These are phyloP conservation scores for Paramyrothecium roridum DNA, from an alignment of 2,329 filamentous ascomycete species.

Conservation along the genomic window DNA sequence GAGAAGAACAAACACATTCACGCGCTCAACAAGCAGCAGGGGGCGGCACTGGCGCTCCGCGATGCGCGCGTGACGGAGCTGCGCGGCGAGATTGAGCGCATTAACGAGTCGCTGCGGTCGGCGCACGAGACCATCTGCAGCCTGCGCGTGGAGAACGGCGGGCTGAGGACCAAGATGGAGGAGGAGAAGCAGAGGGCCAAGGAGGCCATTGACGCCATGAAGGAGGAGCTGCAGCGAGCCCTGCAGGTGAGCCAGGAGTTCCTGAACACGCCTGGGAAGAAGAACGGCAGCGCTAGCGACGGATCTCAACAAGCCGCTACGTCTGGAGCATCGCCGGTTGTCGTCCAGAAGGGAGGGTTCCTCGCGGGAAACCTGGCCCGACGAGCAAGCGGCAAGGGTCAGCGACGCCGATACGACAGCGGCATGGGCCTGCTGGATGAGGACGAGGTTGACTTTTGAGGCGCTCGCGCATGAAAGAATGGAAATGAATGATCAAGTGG, in stretches of 20 bases:
- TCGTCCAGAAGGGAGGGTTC: slow-evolving; percentile 13
- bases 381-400: slow-evolving; percentile 31
- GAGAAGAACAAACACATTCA: slow-evolving; percentile 26
- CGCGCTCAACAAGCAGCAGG: slow-evolving; percentile 37
- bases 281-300: neutral
- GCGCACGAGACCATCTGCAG: slow-evolving; percentile 44
- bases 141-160: slow-evolving; percentile 44
- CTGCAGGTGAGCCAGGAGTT: slow-evolving; percentile 44
- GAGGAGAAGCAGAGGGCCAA: slow-evolving; percentile 37
- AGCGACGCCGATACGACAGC: slow-evolving; percentile 46
- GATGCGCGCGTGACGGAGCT: slow-evolving; percentile 50
- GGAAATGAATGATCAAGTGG: neutral
- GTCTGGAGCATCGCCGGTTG: neutral
- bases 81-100: slow-evolving; percentile 42
- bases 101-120: slow-evolving; percentile 39
- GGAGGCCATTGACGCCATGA: slow-evolving; percentile 46
- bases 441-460: slow-evolving; percentile 37
- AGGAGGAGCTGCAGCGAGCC: slow-evolving; percentile 47
- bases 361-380: slow-evolving; percentile 23
- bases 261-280: slow-evolving; percentile 27
- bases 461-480: slow-evolving; percentile 2
- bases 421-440: slow-evolving; percentile 54
- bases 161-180: slow-evolving; percentile 29
- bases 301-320: neutral
- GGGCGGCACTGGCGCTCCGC: slow-evolving; percentile 43